Conservation (phyloP, 2,329 filamentous ascomycete genomes). For the Fusarium foetens region DNA sequence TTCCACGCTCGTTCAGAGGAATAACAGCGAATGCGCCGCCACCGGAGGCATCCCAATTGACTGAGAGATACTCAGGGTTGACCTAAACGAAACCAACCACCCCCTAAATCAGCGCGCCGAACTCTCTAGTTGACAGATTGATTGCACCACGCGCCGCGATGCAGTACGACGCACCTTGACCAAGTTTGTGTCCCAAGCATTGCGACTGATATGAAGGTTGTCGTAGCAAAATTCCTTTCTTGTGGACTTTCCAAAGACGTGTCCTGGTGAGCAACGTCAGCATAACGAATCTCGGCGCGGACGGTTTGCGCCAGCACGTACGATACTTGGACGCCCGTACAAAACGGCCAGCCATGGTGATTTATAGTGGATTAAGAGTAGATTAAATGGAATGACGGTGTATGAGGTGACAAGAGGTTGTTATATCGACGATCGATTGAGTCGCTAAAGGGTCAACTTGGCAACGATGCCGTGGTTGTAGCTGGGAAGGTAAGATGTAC, state of each 20-base stretch:
- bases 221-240: conserved; percentile 99
- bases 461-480: conserved; percentile 38
- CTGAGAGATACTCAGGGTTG: conserved; percentile 94
- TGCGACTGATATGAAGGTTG: conserved; percentile 95
- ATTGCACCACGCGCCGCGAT: conserved; percentile 41
- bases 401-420: conserved; percentile 8
- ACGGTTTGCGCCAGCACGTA: conserved; percentile 55
- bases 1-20: conserved; percentile 87
- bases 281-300: conserved; percentile 37
- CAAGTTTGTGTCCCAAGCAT: conserved; percentile 99
- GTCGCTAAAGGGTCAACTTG: conserved; percentile 30
- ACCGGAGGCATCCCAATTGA: conserved; percentile 98
- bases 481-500: conserved; percentile 32
- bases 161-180: conserved; percentile 93
- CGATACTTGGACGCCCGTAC: conserved; percentile 76
- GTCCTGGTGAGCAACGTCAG: conserved; percentile 69
- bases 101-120: conserved; percentile 42
- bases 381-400: conserved; percentile 11
- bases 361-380: conserved; percentile 31
- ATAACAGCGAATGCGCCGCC: conserved; percentile 98
- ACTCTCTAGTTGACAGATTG: conserved; percentile 26
- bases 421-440: conserved; percentile 14
- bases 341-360: conserved; percentile 70
- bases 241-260: conserved; percentile 96
- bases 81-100: conserved; percentile 64